Base-by-base conservation (phyloP, 2,329 filamentous ascomycete genomes). In the Parascedosporium putredinis region DNA sequence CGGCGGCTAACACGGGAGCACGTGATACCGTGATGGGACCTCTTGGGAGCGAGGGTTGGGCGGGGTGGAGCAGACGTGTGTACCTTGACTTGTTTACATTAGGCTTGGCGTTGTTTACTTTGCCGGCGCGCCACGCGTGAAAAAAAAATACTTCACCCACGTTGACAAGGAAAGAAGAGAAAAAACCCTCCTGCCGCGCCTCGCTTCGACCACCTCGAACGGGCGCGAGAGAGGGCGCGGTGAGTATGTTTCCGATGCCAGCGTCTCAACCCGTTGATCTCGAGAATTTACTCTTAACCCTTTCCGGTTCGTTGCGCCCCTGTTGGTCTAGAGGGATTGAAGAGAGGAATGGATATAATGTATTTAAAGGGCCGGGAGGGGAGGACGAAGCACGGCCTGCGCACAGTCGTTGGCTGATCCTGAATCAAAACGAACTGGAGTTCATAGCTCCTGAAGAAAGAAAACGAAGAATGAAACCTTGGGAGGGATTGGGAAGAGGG, bases 51-150 rank as follows among this genome's bases (percentile, higher is more conserved):
- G n/a, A n/a, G n/a, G n/a, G n/a, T n/a, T n/a, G n/a, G n/a, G n/a
- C n/a, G n/a, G n/a, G n/a, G n/a, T n/a, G n/a, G n/a, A n/a, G n/a
- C n/a, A n/a, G n/a, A n/a, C n/a, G n/a, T n/a, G n/a, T n/a, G n/a
- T n/a, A n/a, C n/a, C n/a, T 42, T 20, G 16, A 42, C 38, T 45
- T 45, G 23, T 45, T 45, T 45, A 45, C 42, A 45, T 45, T 45
- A 8, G 23, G 16, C 42, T 45, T 45, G 42, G 42, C 42, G 27
- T 7, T 45, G 42, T 45, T 45, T 45, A 45, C 42, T 45, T 45
- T 29, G n/a, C n/a, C n/a, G n/a, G n/a, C n/a, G n/a, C n/a, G n/a
- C n/a, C n/a, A 9, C 20, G 12, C 38, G 38, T 20, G 23, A n/a
- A n/a, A n/a, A n/a, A n/a, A n/a, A n/a, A n/a, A n/a, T n/a, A n/a